Conservation (phyloP, 2,329 filamentous ascomycete genomes). For the Helminthosporium solani region DNA sequence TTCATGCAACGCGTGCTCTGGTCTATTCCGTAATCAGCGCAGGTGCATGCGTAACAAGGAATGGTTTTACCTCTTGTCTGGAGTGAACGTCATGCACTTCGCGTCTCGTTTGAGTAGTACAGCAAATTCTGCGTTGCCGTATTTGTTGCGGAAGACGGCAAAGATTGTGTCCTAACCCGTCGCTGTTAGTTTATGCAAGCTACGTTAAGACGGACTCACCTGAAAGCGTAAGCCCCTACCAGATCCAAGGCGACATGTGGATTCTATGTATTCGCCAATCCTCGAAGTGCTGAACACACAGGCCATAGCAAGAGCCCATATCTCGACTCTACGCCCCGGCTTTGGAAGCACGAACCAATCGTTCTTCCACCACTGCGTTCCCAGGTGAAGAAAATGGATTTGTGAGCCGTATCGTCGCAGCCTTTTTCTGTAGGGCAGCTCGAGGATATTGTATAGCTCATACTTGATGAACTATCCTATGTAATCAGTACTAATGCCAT, state of each 20-base stretch:
- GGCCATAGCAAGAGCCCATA: constrained; percentile 10
- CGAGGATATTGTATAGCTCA: constrained; percentile 10
- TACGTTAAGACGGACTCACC: constrained; percentile 9
- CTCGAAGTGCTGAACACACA: constrained; percentile 6
- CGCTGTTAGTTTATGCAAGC: constrained; percentile 9
- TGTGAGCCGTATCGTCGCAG: constrained; percentile 10
- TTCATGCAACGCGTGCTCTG: constrained; percentile 11
- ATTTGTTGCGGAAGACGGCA: constrained; percentile 11
- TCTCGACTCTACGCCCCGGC: constrained; percentile 8
- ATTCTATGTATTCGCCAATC: constrained; percentile 10
- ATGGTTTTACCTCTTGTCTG: constrained; percentile 10
- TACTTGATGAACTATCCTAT: constrained; percentile 14
- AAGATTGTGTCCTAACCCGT: constrained; percentile 13
- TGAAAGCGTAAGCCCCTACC: constrained; percentile 8
- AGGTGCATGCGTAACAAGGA: constrained; percentile 7
- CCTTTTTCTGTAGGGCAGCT: constrained; percentile 9
- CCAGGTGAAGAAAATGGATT: constrained; percentile 14
- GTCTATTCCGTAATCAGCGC: constrained; percentile 11
- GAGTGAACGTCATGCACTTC: constrained; percentile 11
- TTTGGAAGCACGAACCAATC: constrained; percentile 13
- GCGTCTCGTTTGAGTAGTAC: constrained; percentile 10
- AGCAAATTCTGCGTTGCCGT: constrained; percentile 11
- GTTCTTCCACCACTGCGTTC: constrained; percentile 9
- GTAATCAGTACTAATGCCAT: constrained; percentile 12
- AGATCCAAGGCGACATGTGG: constrained; percentile 8